Evolutionary conservation across 441 rosid genomes (phyloP).

Genomic region (Brassica balearica): DNA sequence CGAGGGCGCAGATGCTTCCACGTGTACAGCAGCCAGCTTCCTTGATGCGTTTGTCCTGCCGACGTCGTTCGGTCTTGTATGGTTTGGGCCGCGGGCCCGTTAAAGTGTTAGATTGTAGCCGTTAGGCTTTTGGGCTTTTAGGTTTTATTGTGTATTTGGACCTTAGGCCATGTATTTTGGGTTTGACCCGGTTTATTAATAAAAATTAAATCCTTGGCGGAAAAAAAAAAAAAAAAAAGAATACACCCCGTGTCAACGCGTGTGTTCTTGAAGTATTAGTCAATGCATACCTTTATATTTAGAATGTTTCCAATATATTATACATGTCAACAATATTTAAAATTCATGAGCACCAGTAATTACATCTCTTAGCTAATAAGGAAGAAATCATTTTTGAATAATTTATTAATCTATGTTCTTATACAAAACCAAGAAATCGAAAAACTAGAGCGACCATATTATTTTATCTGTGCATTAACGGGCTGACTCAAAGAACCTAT

Average conservation of each 20-base stretch:
- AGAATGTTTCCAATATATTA: neutral
- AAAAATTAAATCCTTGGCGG: too few relatives aligned
- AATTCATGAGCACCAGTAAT: neutral
- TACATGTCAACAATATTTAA: neutral
- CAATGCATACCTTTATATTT: neutral
- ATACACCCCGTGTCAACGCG: neutral
- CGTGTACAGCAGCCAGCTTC: too few relatives aligned
- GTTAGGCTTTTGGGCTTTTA: too few relatives aligned
- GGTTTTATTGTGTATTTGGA: too few relatives aligned
- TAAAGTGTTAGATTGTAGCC: too few relatives aligned
- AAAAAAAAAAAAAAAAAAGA: too few relatives aligned
- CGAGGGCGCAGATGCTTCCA: too few relatives aligned
- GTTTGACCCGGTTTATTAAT: too few relatives aligned
- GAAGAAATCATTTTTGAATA: neutral
- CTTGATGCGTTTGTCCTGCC: too few relatives aligned
- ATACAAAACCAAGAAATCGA: conserved; percentile 28
- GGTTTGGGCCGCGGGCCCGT: too few relatives aligned
- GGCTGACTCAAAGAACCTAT: conserved; percentile 29
- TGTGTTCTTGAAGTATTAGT: neutral
- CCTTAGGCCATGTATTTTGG: too few relatives aligned
- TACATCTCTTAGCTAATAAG: conserved; percentile 8
- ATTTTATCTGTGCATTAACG: conserved; percentile 25
- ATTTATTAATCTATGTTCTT: conserved; percentile 33
- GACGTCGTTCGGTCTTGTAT: too few relatives aligned
- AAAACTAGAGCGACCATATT: conserved; percentile 13